Conservation (phyloP, 495 filamentous ascomycete genomes). For the Annulohypoxylon stygium region DNA sequence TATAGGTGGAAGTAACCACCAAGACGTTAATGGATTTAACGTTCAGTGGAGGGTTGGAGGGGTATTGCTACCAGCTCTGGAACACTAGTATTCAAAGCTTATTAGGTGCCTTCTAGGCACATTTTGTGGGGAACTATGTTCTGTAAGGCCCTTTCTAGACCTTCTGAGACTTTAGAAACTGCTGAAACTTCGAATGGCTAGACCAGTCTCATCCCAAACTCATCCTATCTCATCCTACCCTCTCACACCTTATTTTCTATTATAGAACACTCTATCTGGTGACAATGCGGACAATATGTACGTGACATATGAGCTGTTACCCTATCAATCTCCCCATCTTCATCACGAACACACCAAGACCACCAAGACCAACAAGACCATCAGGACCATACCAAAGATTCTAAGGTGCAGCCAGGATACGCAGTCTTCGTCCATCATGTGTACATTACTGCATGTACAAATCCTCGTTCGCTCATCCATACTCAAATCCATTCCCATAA, state of each 20-base stretch:
- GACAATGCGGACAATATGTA: not conserved
- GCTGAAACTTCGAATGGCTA: constrained; percentile 12
- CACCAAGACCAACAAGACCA: not conserved
- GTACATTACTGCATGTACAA: constrained; percentile 4
- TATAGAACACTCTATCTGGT: constrained; percentile 3
- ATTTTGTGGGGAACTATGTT: constrained; percentile 15
- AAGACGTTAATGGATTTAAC: not conserved
- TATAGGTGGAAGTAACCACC: not conserved
- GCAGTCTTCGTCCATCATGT: constrained; percentile 19
- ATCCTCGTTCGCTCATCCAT: not conserved
- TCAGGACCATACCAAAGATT: not conserved
- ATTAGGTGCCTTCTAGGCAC: constrained; percentile 30
- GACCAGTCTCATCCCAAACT: not conserved
- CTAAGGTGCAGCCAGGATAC: not conserved
- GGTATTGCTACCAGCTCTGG: constrained; percentile 29
- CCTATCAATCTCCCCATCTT: constrained; percentile 13
- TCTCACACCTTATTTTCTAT: not conserved
- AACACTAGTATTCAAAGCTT: constrained; percentile 22
- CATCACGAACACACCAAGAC: constrained; percentile 4
- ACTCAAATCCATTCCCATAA: not conserved
- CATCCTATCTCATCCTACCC: constrained; percentile 1
- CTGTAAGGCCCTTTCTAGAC: constrained; percentile 37
- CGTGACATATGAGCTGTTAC: constrained; percentile 12
- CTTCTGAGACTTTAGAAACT: constrained; percentile 11
- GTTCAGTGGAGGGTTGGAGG: constrained; percentile 28